Conservation (phyloP, 345 rosid species). For the Eucalyptus lansdowneana region DNA sequence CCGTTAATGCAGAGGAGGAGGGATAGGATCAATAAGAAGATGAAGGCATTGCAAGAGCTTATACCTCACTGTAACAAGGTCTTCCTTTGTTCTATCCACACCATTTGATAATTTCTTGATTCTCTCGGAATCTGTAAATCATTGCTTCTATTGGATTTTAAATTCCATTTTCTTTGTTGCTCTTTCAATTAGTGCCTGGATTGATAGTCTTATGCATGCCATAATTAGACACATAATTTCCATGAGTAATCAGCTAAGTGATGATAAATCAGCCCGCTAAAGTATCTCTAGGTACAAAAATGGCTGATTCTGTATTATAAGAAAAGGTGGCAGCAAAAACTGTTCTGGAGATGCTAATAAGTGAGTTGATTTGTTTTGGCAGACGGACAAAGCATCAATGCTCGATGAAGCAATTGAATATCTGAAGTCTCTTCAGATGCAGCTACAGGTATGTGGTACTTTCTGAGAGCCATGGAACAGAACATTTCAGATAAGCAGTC, state of each 20-base stretch:
- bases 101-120: not conserved
- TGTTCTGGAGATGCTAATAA: not conserved
- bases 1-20: conserved; percentile 50
- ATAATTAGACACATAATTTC: not conserved
- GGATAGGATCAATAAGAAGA: conserved; percentile 85
- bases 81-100: not conserved
- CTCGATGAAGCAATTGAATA: conserved; percentile 90
- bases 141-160: not conserved
- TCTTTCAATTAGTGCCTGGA: not conserved
- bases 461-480: not conserved
- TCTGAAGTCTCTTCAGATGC: conserved; percentile 86
- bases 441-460: conserved; percentile 48
- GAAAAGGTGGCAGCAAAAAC: not conserved
- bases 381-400: conserved; percentile 96
- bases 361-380: not conserved
- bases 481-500: not conserved
- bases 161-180: not conserved
- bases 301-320: not conserved
- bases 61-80: conserved; percentile 94
- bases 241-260: not conserved
- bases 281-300: not conserved
- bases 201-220: not conserved
- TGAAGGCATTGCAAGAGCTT: conserved; percentile 79
- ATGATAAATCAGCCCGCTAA: not conserved
- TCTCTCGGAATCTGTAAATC: not conserved